Percentiles rank a stretch among this genome's conserved stretches.
phyloP scores from a whole-genome alignment of 2,329 filamentous ascomycete species.

The Penicillium sp. region DNA sequence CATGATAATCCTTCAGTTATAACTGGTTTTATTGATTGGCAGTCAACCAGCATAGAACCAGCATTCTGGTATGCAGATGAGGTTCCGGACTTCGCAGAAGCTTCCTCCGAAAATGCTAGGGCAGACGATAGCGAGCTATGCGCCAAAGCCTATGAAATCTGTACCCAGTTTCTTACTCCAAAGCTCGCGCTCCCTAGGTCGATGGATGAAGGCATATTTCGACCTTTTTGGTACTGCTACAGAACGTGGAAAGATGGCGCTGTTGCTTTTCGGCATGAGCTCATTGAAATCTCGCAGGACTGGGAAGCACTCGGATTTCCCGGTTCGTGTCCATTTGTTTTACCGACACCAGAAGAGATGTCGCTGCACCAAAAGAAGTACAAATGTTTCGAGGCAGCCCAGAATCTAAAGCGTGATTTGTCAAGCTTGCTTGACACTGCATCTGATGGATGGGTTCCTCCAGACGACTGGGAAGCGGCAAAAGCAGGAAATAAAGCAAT shows the following conservation, averaged over 20 bases:
- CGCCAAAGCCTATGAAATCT: not conserved
- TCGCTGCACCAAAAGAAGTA: slow-evolving; percentile 29
- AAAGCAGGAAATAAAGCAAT: slow-evolving; percentile 27
- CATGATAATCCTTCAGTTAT: too few relatives aligned
- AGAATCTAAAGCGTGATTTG: slow-evolving; percentile 28
- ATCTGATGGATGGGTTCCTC: slow-evolving; percentile 37
- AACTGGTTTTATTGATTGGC: too few relatives aligned
- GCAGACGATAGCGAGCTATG: not conserved
- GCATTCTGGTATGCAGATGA: too few relatives aligned
- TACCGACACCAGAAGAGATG: slow-evolving; percentile 26
- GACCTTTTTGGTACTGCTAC: not conserved
- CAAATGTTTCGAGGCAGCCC: slow-evolving; percentile 30
- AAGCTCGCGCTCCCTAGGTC: not conserved
- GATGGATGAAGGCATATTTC: not conserved
- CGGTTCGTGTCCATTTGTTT: slow-evolving; percentile 29
- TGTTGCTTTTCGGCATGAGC: not conserved
- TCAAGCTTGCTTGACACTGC: slow-evolving; percentile 29
- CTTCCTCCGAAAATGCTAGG: too few relatives aligned
- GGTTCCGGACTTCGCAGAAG: too few relatives aligned
- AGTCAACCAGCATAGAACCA: too few relatives aligned
- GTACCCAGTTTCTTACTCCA: not conserved
- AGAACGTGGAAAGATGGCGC: not conserved
- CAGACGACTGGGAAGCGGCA: slow-evolving; percentile 31
- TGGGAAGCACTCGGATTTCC: slow-evolving; percentile 40
- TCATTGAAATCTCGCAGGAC: not conserved